These are phyloP conservation scores for Cryptococcus sp. DNA, from an alignment of 1,284 basidiomycete genomes.

Conservation along the genomic window DNA sequence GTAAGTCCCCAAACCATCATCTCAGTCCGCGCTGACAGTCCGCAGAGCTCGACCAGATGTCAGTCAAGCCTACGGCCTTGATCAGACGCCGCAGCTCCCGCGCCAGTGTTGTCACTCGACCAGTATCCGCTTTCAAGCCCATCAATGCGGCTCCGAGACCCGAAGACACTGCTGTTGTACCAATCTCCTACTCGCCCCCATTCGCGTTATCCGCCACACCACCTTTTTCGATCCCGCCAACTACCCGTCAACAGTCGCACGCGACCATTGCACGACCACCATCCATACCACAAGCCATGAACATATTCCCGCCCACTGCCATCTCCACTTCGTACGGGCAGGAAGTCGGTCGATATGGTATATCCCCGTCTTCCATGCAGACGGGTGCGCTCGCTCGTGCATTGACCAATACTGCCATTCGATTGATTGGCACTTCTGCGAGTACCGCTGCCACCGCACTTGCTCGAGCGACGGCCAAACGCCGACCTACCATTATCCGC, in stretches of 20 bases:
- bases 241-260: slow-evolving; percentile 19
- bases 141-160: slow-evolving; percentile 16
- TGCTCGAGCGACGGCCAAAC: slow-evolving; percentile 42
- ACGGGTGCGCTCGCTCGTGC: slow-evolving; percentile 78
- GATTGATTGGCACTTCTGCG: slow-evolving; percentile 72
- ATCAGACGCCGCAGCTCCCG: slow-evolving; percentile 50
- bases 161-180: slow-evolving; percentile 22
- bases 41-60: slow-evolving; percentile 54
- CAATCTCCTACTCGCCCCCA: slow-evolving; percentile 52
- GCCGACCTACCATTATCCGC: slow-evolving; percentile 39
- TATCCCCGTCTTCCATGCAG: slow-evolving; percentile 42
- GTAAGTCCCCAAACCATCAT: slow-evolving; percentile 33
- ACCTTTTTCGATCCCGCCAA: slow-evolving; percentile 49
- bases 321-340: slow-evolving; percentile 20
- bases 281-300: slow-evolving; percentile 38
- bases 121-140: slow-evolving; percentile 48
- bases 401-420: slow-evolving; percentile 84
- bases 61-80: slow-evolving; percentile 46
- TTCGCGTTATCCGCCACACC: slow-evolving; percentile 53
- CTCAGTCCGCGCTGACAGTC: slow-evolving; percentile 1
- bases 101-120: slow-evolving; percentile 42
- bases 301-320: slow-evolving; percentile 39
- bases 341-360: slow-evolving; percentile 31
- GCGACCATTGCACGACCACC: slow-evolving; percentile 31
- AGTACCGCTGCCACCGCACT: slow-evolving; percentile 45